Conservation (phyloP, 78 protist genomes). For the Dictyostelium brefeldianum region DNA sequence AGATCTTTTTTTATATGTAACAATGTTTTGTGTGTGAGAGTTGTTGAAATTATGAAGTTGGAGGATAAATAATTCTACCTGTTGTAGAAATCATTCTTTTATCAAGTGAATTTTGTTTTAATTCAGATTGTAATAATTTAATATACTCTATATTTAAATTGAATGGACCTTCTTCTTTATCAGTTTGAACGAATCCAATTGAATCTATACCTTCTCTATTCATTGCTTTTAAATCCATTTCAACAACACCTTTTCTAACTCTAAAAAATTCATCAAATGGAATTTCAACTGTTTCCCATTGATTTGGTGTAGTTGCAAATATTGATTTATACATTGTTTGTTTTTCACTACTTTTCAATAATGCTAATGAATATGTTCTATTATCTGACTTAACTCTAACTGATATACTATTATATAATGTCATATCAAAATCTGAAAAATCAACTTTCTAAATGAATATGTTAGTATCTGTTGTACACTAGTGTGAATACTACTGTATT, state of each 20-base stretch:
- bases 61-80: not conserved
- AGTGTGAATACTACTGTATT: too few species aligned
- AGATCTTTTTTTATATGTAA: too few species aligned
- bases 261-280: slow-evolving; percentile 33
- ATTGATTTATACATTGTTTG: slow-evolving; percentile 58
- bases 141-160: slow-evolving; percentile 39
- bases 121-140: not conserved
- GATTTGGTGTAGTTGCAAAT: slow-evolving; percentile 20
- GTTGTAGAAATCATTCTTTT: not conserved
- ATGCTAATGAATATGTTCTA: slow-evolving; percentile 42
- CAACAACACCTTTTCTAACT: slow-evolving; percentile 40
- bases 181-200: slow-evolving; percentile 69
- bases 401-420: not conserved
- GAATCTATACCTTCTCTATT: not conserved
- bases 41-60: not conserved
- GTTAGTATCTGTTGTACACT: too few species aligned
- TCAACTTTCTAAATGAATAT: slow-evolving; percentile 5
- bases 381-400: slow-evolving; percentile 28
- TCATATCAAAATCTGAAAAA: not conserved
- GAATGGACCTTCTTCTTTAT: slow-evolving; percentile 50
- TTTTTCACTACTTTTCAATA: slow-evolving; percentile 28
- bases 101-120: not conserved
- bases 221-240: slow-evolving; percentile 15
- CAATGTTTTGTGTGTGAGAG: too few species aligned
- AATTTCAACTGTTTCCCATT: slow-evolving; percentile 65